Conservation (phyloP, 139 green algal genomes). For the Nannochloris sp. region DNA sequence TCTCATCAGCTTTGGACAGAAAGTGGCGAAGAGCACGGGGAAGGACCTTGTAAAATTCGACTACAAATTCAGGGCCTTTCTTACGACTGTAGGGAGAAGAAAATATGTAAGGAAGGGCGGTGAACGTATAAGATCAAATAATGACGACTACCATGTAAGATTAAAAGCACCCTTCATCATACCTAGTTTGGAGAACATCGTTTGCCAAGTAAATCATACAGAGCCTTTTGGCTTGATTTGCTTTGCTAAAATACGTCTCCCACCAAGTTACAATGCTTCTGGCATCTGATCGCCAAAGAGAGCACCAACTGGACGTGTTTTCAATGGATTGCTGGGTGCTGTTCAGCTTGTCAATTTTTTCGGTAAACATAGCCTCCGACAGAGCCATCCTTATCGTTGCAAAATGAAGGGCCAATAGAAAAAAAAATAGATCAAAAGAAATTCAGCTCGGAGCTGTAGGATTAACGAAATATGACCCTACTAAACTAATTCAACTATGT, state of each 20-base stretch:
- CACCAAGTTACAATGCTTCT: conserved; percentile 25
- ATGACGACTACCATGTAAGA: background rate
- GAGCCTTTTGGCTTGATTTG: conserved; percentile 31
- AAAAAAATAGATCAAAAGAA: no score
- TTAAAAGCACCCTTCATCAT: no score
- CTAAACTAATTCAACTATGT: no score
- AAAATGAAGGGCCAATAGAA: no score
- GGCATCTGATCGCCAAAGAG: conserved; percentile 22
- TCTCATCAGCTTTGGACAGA: conserved; percentile 35
- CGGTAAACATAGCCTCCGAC: conserved; percentile 10
- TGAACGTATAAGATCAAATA: background rate
- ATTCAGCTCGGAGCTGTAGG: no score
- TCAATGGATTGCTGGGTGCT: conserved; percentile 57
- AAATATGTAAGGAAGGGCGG: background rate
- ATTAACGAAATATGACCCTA: no score
- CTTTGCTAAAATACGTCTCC: conserved; percentile 35
- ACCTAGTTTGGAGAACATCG: conserved; percentile 69
- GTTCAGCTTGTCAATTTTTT: conserved; percentile 49
- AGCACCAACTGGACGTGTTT: conserved; percentile 33
- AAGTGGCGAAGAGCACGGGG: conserved; percentile 37
- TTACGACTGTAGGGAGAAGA: conserved; percentile 31
- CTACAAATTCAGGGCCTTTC: conserved; percentile 61
- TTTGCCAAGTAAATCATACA: conserved; percentile 68
- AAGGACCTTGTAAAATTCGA: conserved; percentile 53
- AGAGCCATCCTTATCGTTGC: conserved; percentile 20